phyloP scores from a whole-genome alignment of 306 rosid genomes.

The Medicago ruthenica region DNA sequence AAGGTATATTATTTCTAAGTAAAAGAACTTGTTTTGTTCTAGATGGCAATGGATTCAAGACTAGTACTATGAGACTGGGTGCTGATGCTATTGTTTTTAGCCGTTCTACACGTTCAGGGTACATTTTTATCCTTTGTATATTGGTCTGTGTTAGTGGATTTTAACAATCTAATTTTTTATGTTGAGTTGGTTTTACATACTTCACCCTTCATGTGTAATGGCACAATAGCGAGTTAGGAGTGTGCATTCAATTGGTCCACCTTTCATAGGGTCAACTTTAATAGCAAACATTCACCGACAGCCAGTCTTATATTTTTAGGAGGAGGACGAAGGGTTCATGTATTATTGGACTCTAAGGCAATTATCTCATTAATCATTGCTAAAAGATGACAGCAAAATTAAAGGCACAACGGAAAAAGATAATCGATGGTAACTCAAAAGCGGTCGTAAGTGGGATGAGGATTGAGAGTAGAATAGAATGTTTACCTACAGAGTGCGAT shows the following conservation, averaged over 20 bases:
- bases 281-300: not conserved
- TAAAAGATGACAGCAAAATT: not conserved
- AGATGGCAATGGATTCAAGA: slow-evolving; percentile 99
- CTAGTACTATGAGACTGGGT: slow-evolving; percentile 95
- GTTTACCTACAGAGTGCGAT: not conserved
- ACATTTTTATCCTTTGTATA: slow-evolving; percentile 37
- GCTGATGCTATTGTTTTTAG: slow-evolving; percentile 92
- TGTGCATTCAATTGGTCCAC: not conserved
- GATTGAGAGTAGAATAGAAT: not conserved
- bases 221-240: slow-evolving; percentile 25
- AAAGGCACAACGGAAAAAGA: not conserved
- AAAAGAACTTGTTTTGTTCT: slow-evolving; percentile 40
- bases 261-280: slow-evolving; percentile 4
- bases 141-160: slow-evolving; percentile 19
- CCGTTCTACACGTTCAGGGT: slow-evolving; percentile 69
- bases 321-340: not conserved
- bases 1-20: not conserved
- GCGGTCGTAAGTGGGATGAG: not conserved
- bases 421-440: not conserved
- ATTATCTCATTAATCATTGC: slow-evolving; percentile 9
- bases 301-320: not conserved
- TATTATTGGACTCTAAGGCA: not conserved
- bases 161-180: slow-evolving; percentile 8
- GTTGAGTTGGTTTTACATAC: slow-evolving; percentile 1
- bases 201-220: slow-evolving; percentile 1